phyloP scores from a whole-genome alignment of 2,329 filamentous ascomycete species.

The Whalleya microplaca region DNA sequence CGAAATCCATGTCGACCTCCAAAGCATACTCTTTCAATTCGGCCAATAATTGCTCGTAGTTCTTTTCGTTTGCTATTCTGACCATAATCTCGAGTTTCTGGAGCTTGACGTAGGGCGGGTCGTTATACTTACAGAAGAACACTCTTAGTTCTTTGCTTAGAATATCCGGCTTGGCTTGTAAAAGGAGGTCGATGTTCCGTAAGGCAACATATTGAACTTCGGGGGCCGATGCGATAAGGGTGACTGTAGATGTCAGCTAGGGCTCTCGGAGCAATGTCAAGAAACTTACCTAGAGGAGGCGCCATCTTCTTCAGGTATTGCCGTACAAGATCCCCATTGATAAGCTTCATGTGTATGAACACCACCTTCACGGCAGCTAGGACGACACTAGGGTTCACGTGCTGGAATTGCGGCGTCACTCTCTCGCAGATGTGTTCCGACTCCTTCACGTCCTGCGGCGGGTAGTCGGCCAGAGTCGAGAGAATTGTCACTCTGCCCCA shows the following conservation, averaged over 20 bases:
- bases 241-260: slow-evolving; percentile 62
- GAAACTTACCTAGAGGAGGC: slow-evolving; percentile 75
- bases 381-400: slow-evolving; percentile 96
- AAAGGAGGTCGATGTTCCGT: slow-evolving; percentile 90
- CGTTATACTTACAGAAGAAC: slow-evolving; percentile 99
- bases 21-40: slow-evolving; percentile 97
- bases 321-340: slow-evolving; percentile 76
- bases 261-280: not conserved
- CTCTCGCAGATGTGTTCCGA: slow-evolving; percentile 98
- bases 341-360: slow-evolving; percentile 90
- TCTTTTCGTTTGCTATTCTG: slow-evolving; percentile 95
- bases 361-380: slow-evolving; percentile 97
- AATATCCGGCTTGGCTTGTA: slow-evolving; percentile 96
- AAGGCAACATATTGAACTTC: slow-evolving; percentile 98
- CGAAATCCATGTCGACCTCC: slow-evolving; percentile 99
- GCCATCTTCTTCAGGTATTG: slow-evolving; percentile 99
- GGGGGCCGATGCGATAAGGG: slow-evolving; percentile 89
- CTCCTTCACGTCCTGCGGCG: slow-evolving; percentile 86
- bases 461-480: slow-evolving; percentile 86
- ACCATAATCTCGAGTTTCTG: slow-evolving; percentile 99
- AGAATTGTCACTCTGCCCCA: slow-evolving; percentile 97
- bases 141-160: slow-evolving; percentile 96
- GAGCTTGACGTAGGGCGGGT: slow-evolving; percentile 95
- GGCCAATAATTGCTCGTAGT: slow-evolving; percentile 90
- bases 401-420: slow-evolving; percentile 95